A percentile compares a stretch with the other conserved stretches of the same genome.
Conservation (phyloP, 2,329 filamentous ascomycete genomes). For the Drechslera avenae region DNA sequence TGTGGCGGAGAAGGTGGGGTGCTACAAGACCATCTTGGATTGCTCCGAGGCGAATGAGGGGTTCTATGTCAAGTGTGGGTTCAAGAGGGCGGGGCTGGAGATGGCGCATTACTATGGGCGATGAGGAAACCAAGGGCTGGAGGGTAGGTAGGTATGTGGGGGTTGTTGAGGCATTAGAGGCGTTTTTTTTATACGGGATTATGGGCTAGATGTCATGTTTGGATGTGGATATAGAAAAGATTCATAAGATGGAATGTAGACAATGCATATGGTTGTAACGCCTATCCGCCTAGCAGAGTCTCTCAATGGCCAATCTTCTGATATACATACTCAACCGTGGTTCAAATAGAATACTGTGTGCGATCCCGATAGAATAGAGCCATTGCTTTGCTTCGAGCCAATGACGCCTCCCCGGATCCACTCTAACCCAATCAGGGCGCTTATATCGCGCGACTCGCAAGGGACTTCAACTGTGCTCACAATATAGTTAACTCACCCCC, state of each 20-base stretch:
- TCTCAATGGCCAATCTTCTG: too few species aligned
- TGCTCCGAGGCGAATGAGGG: constrained; percentile 96
- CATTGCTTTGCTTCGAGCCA: too few species aligned
- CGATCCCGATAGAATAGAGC: too few species aligned
- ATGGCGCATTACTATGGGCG: constrained; percentile 89
- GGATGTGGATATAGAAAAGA: neutral
- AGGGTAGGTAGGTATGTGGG: too few species aligned
- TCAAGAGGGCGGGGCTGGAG: constrained; percentile 86
- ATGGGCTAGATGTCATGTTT: neutral
- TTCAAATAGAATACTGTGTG: too few species aligned
- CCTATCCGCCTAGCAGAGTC: too few species aligned
- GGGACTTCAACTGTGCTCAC: too few species aligned
- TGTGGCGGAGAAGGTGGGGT: constrained; percentile 85
- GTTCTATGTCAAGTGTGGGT: constrained; percentile 98
- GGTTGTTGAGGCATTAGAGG: constrained; percentile 1
- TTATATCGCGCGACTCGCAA: neutral
- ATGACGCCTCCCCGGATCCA: too few species aligned
- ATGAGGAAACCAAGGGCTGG: constrained; percentile 8
- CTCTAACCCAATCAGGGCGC: too few species aligned
- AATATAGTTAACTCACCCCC: neutral
- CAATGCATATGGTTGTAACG: too few species aligned
- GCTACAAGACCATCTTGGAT: constrained; percentile 96
- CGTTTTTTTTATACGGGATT: neutral
- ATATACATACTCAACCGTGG: too few species aligned
- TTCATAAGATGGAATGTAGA: neutral